Evolutionary conservation across 768 basidiomycete species (phyloP), one percentile per base, ranked within the genome.

Genomic region (Rhodotorula babjevae): DNA sequence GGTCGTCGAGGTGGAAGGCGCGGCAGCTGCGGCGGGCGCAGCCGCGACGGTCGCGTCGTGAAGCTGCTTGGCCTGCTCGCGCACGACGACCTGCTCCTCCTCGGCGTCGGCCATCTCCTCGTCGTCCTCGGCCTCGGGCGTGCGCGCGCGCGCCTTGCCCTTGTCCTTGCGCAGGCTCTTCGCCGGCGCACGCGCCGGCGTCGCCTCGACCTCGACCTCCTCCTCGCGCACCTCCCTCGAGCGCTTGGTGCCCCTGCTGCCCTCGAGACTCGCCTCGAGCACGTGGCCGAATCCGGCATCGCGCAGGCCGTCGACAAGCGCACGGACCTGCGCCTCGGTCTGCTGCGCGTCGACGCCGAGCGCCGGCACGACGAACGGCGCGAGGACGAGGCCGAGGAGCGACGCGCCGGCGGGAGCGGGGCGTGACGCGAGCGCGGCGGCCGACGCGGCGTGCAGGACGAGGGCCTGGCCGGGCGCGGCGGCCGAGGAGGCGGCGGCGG

Each of bases 191-290:
- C 8, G 42, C 40, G 29, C 19, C 31, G n/a, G 23, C 46, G 16
- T 12, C 61, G 2, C 31, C 21, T 49, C 21, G 29, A 56, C 5
- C 36, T 64, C 63, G 40, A n/a, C 29, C 40, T 19, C 47, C 53
- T 65, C 69, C 25, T 25, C 57, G 10, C 46, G 44, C 16, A 25
- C 36, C 58, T 40, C 60, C 40, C 60, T 25, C 50, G 14, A 36
- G 33, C 63, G 18, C 52, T 53, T 53, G 31, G 18, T 65, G 52
- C 44, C 59, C 57, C 68, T 59, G n/a, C 58, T 60, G 36, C 68
- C 63, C 36, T 40, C 47, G 23, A 65, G 19, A 21, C 56, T 55
- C 29, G 29, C 6, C 44, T 36, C n/a, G 18, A 65, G 14, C 10
- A 15, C 56, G 11, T 47, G 46, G 8, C 6, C 64, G 25, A 57